Evolutionary conservation across 129 eudicot genomes (phyloP).

Genomic region (Pulicaria dysenterica): DNA sequence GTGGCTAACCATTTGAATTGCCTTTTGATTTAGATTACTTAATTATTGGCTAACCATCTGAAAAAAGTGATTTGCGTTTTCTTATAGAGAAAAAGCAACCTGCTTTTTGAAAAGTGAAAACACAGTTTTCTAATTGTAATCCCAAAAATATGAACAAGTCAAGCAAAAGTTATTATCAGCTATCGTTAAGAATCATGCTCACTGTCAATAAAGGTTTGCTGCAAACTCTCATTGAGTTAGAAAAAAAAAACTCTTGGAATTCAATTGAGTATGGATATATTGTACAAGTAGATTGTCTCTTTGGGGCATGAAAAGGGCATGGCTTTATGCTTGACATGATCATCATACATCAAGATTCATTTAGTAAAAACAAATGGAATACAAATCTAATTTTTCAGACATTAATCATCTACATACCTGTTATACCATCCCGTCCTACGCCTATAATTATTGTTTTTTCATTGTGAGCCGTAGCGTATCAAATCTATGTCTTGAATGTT

Average conservation of each 20-base stretch:
- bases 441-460: slow-evolving; percentile 8
- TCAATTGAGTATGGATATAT: slow-evolving; percentile 20
- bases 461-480: slow-evolving; percentile 17
- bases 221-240: not conserved
- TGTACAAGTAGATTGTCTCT: slow-evolving; percentile 19
- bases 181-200: slow-evolving; percentile 1
- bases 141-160: slow-evolving; percentile 7
- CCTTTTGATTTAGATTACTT: too few relatives aligned
- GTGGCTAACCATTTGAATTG: too few relatives aligned
- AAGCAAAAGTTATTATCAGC: not conserved
- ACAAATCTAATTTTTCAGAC: slow-evolving; percentile 21
- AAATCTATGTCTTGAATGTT: slow-evolving; percentile 30
- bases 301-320: slow-evolving; percentile 21
- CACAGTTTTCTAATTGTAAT: too few relatives aligned
- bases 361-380: slow-evolving; percentile 37
- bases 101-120: too few relatives aligned
- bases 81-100: too few relatives aligned
- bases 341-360: slow-evolving; percentile 31
- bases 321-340: slow-evolving; percentile 34
- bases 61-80: too few relatives aligned
- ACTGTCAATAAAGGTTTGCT: slow-evolving; percentile 1
- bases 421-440: slow-evolving; percentile 28
- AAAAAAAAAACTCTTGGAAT: slow-evolving; percentile 2
- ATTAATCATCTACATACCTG: slow-evolving; percentile 39
- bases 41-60: too few relatives aligned